Evolutionary conservation across 1,284 basidiomycete genomes (phyloP), one percentile per base, ranked within the genome.

Genomic region (Moesziomyces parantarcticus): DNA sequence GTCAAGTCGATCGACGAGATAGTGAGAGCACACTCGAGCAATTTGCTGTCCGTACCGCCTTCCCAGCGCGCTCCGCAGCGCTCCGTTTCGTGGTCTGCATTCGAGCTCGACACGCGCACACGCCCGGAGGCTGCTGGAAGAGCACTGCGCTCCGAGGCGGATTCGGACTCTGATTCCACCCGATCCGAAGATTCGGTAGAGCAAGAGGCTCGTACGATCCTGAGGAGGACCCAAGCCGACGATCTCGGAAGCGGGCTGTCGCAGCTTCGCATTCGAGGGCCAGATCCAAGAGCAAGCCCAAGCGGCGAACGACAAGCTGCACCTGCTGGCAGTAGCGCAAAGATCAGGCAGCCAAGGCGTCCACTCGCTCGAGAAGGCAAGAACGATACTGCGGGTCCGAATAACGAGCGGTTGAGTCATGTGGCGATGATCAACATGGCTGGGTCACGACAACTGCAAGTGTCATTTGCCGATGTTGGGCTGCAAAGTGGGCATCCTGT

Each of bases 401-500:
- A 90, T 21, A 94, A 92, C 21, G 88, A 91, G 21, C 88, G 92
- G 50, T 87, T 98, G 58, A 99, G 94, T 1, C 92, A 91, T 0
- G 85, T 95, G 43, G 83, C 97, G 44, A 90, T 87, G 62, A 89
- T 97, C 42, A 91, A 89, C 13, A 88, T 92, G 18, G 88, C 89
- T 2, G 92, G 92, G 5, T 91, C 94, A 76, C 89, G 91, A 86
- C 48, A 77, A 1, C 87, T 94, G 69, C 90, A 89, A n/a, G 92
- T 98, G 53, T 97, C 95, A 61, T 87, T 96, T 18, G 94, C 95
- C 3, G 95, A 98, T 81, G 88, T 98, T 50, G 96, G 96, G 1
- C 89, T 88, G 61, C 87, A 90, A 0, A 88, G 87, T 21, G 96
- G 96, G 1, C 89, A 89, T 79, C 94, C 95, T 0, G 89, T 98